These are phyloP conservation scores for Saccharomycopsis capsularis DNA, from an alignment of 805 yeast genomes.

Conservation along the genomic window DNA sequence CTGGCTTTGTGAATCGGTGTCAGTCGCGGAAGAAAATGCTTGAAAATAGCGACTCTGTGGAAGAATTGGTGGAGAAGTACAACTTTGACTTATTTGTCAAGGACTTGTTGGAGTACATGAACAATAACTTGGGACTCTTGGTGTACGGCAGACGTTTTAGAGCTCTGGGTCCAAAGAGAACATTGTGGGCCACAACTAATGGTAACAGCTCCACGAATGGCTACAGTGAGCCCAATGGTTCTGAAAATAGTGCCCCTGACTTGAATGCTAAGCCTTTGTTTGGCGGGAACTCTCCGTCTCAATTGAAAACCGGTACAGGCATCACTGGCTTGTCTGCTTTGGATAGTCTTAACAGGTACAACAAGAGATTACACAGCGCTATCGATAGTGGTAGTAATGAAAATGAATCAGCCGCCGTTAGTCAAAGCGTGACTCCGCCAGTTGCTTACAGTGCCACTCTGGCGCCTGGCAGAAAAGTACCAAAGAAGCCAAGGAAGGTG, in stretches of 20 bases:
- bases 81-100: slow-evolving; percentile 82
- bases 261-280: not conserved
- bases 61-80: slow-evolving; percentile 59
- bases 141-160: slow-evolving; percentile 59
- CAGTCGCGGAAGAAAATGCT: slow-evolving; percentile 60
- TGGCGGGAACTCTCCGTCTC: not conserved
- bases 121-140: slow-evolving; percentile 63
- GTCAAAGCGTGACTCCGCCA: not conserved
- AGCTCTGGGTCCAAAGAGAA: slow-evolving; percentile 3
- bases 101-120: slow-evolving; percentile 70
- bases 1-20: slow-evolving; percentile 72
- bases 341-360: too few species aligned
- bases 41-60: slow-evolving; percentile 38
- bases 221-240: not conserved
- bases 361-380: too few species aligned
- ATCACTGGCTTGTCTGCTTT: too few species aligned
- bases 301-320: too few species aligned
- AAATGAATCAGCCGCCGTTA: not conserved
- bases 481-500: slow-evolving; percentile 23
- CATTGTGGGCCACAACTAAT: slow-evolving; percentile 17
- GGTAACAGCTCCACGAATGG: not conserved
- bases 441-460: too few species aligned
- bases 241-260: not conserved
- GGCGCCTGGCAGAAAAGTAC: not conserved
- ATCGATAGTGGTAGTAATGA: too few species aligned